A percentile compares a stretch with the other conserved stretches of the same genome.
Evolutionary conservation across 2,329 filamentous ascomycete species (phyloP).

Genomic region (Calycina marina): DNA sequence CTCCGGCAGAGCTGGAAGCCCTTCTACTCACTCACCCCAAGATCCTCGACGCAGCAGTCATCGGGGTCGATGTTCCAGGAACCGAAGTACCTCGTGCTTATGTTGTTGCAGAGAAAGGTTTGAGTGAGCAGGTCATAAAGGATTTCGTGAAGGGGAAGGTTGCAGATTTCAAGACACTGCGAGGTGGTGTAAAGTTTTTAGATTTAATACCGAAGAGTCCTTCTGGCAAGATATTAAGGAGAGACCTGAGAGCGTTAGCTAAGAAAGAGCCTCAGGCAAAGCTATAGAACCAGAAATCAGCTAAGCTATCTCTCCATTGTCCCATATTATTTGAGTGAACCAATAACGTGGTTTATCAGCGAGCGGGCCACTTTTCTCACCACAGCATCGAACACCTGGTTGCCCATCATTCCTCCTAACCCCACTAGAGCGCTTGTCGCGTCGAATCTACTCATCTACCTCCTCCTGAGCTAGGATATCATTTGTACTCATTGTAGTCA

Average conservation of each 20-base stretch:
- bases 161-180: slow-evolving; percentile 31
- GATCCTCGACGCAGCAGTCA: slow-evolving; percentile 31
- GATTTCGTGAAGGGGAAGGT: slow-evolving; percentile 26
- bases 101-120: slow-evolving; percentile 25
- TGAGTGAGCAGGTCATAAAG: slow-evolving; percentile 27
- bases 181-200: slow-evolving; percentile 30
- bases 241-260: slow-evolving; percentile 22
- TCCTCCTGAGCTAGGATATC: too few relatives aligned
- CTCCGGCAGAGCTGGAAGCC: slow-evolving; percentile 32
- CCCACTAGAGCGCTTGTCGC: too few relatives aligned
- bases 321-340: too few relatives aligned
- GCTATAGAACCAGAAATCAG: too few relatives aligned
- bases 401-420: too few relatives aligned
- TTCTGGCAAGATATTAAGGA: slow-evolving; percentile 30
- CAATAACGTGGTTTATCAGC: too few relatives aligned
- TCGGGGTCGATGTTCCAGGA: slow-evolving; percentile 26
- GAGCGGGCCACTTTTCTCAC: too few relatives aligned
- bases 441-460: too few relatives aligned
- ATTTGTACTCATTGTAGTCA: too few relatives aligned
- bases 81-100: slow-evolving; percentile 46
- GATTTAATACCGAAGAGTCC: slow-evolving; percentile 32
- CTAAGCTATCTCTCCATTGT: too few relatives aligned
- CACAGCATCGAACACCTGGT: too few relatives aligned
- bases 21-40: slow-evolving; percentile 26
- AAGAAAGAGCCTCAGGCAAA: slow-evolving; percentile 3